These are phyloP conservation scores for Flaveria floridana DNA, from an alignment of 140 eudicot species.

Conservation along the genomic window DNA sequence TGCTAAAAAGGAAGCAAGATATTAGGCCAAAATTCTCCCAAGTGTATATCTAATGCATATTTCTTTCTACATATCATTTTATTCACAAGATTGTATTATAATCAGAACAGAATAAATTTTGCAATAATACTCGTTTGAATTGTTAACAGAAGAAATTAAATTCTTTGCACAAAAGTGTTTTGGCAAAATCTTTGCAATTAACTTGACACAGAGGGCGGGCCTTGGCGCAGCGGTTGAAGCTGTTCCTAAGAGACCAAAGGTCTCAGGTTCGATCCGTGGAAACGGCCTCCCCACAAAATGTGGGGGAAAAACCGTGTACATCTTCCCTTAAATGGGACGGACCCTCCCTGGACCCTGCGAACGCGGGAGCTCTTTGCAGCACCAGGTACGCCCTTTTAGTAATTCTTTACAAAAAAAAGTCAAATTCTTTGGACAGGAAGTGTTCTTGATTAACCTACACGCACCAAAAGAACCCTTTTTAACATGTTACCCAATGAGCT, in stretches of 20 bases:
- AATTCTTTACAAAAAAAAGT: background rate
- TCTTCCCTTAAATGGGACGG: no score
- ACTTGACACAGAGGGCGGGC: background rate
- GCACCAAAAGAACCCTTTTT: background rate
- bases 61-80: background rate
- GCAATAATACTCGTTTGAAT: background rate
- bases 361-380: no score
- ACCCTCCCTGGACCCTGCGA: no score
- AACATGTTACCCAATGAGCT: background rate
- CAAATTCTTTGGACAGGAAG: background rate
- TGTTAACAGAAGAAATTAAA: background rate
- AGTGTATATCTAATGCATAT: background rate
- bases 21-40: background rate
- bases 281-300: no score
- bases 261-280: no score
- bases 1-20: background rate
- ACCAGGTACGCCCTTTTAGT: no score
- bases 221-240: no score
- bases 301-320: no score
- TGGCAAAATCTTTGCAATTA: background rate
- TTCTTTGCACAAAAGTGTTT: background rate
- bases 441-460: background rate
- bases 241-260: no score
- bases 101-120: background rate
- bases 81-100: background rate